phyloP scores from a whole-genome alignment of 192 early-diverging fungal species.

The Irineochytrium annulatum region DNA sequence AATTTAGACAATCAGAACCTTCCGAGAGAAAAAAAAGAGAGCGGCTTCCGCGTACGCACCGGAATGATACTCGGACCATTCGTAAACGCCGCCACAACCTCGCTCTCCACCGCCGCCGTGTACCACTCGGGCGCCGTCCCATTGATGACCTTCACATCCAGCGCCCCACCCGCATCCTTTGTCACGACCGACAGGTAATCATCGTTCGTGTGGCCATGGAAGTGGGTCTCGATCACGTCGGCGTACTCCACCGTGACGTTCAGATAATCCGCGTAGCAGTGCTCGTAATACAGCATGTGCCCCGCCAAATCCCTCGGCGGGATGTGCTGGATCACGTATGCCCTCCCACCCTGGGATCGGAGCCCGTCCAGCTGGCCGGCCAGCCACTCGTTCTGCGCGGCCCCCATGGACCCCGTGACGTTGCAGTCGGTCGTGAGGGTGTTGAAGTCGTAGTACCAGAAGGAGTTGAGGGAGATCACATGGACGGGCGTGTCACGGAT shows the following conservation, averaged over 20 bases:
- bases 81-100: not conserved
- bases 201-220: conserved; percentile 27
- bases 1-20: no score
- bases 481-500: conserved; percentile 10
- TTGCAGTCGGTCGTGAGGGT: conserved; percentile 15
- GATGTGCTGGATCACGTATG: conserved; percentile 11
- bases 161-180: conserved; percentile 11
- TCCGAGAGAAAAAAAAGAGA: no score
- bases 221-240: conserved; percentile 7
- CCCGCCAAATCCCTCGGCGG: not conserved
- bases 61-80: not conserved
- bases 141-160: conserved; percentile 11
- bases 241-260: conserved; percentile 18
- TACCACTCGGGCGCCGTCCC: no score
- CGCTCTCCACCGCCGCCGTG: not conserved
- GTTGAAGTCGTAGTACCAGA: conserved; percentile 27
- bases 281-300: not conserved
- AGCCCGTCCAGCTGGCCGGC: not conserved
- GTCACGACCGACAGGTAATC: conserved; percentile 24
- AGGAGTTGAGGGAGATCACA: conserved; percentile 29
- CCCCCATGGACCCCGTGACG: conserved; percentile 6
- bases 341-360: conserved; percentile 1
- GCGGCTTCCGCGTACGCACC: no score
- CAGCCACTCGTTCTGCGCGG: conserved; percentile 25
- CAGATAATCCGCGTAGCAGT: conserved; percentile 13